These are phyloP conservation scores for Claviceps pazoutovae DNA, from an alignment of 2,329 filamentous ascomycete genomes.

Conservation along the genomic window DNA sequence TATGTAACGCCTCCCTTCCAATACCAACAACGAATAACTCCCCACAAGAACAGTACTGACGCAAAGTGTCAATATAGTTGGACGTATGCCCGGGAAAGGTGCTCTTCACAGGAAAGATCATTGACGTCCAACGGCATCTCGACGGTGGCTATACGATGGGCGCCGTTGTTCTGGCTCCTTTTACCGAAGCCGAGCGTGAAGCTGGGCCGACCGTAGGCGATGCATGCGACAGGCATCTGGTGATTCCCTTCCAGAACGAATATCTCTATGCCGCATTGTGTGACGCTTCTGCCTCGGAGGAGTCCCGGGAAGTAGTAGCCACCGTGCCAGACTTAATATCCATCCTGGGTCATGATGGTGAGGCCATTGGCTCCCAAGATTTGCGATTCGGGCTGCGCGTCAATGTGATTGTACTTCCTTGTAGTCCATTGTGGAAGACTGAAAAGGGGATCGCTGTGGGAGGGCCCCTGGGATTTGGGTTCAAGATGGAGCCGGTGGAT, in stretches of 20 bases:
- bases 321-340: constrained; percentile 24
- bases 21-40: too few relatives aligned
- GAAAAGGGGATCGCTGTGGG: constrained; percentile 20
- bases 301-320: constrained; percentile 18
- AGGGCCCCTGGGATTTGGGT: constrained; percentile 20
- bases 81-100: constrained; percentile 20
- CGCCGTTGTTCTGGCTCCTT: constrained; percentile 20
- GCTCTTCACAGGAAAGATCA: constrained; percentile 26
- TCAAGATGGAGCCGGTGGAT: constrained; percentile 8
- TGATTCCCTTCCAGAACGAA: constrained; percentile 30
- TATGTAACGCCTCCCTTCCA: constrained; percentile 2
- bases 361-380: constrained; percentile 35
- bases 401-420: constrained; percentile 33
- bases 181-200: constrained; percentile 18
- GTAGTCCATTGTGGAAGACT: constrained; percentile 35
- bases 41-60: neutral
- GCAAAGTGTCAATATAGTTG: constrained; percentile 9
- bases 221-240: constrained; percentile 18
- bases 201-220: constrained; percentile 6
- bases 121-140: constrained; percentile 24
- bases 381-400: constrained; percentile 37
- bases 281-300: constrained; percentile 17
- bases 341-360: constrained; percentile 28
- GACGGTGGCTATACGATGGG: constrained; percentile 28
- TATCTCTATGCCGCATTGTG: constrained; percentile 23